These are phyloP conservation scores for Suillus decipiens DNA, from an alignment of 768 basidiomycete species.

Conservation along the genomic window DNA sequence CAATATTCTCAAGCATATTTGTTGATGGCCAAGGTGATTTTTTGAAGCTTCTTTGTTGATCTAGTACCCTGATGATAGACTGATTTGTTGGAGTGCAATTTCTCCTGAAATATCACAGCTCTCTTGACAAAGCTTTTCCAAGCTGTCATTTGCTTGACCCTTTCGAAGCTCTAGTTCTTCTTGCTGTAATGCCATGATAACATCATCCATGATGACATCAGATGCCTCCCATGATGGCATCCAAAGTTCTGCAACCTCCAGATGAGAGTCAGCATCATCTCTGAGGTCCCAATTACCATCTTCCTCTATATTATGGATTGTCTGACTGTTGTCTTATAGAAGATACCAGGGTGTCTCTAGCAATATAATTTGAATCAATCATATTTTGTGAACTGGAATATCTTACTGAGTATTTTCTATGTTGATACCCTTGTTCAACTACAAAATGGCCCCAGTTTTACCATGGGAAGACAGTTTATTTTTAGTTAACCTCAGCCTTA, in stretches of 20 bases:
- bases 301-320: neutral
- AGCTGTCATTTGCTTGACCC: slow-evolving; percentile 13
- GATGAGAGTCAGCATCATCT: neutral
- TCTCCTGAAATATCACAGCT: slow-evolving; percentile 10
- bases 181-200: neutral
- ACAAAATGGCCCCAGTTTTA: slow-evolving; percentile 2
- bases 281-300: neutral
- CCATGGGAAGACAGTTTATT: neutral
- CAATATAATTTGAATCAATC: neutral
- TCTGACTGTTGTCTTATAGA: neutral
- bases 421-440: slow-evolving; percentile 8
- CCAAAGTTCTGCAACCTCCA: slow-evolving; percentile 4
- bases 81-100: slow-evolving; percentile 4
- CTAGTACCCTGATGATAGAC: slow-evolving; percentile 1
- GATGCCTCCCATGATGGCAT: slow-evolving; percentile 9
- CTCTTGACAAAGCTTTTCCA: slow-evolving; percentile 11
- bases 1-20: neutral
- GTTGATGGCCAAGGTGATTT: slow-evolving; percentile 3
- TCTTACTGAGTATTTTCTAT: slow-evolving; percentile 13
- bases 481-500: slow-evolving; percentile 1
- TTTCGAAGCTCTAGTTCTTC: slow-evolving; percentile 10
- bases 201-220: neutral
- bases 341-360: slow-evolving; percentile 7
- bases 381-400: neutral
- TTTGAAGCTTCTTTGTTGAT: slow-evolving; percentile 4